Evolutionary conservation across 1,284 basidiomycete genomes (phyloP), one percentile per base, ranked within the genome.

Genomic region (Ustilago bromivora): DNA sequence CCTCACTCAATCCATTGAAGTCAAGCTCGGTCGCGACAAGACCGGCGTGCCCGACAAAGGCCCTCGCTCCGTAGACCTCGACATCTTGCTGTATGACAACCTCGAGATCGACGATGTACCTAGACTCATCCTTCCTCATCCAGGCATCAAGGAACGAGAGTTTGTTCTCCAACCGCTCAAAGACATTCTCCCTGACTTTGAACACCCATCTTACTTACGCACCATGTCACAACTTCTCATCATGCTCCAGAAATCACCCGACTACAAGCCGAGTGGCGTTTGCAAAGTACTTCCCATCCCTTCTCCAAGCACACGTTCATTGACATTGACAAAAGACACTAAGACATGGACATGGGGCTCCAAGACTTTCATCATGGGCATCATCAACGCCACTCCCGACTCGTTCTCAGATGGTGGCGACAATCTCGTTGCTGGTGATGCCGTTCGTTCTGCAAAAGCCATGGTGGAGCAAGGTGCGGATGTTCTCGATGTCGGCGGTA

Each of bases 331-430:
- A 3, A 51, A 36, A 0, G 74, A 71, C 32, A 74, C 66, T 28
- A 73, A 59, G 38, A 59, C 47, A 46, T 82, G 83, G 82, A 62
- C 67, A 12, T 84, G 84, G 83, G 82, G 78, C 12, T 62, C 66
- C 19, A 64, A 77, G 76, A 95, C 94, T 1, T 89, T 90, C 67
- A 87, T 98, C 68, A 99, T 99, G 97, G 93, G 93, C 0, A 98
- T 95, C 5, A 90, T 99, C 77, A 98, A 99, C 84, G 90, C 91
- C 3, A 99, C 97, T 0, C 97, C 97, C 1, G 96, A 99, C 87
- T 98, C 95, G 0, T 99, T 99, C 88, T 98, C 96, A 0, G 95
- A 98, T 78, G 95, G 95, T 7, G 90, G 92, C 1, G 86, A 87
- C 47, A 88, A 93, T 88, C 88, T 0, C 70, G 66, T 77, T 1